These are phyloP conservation scores for Plasmodium ovale DNA, from an alignment of 169 alveolate species.

Conservation along the genomic window DNA sequence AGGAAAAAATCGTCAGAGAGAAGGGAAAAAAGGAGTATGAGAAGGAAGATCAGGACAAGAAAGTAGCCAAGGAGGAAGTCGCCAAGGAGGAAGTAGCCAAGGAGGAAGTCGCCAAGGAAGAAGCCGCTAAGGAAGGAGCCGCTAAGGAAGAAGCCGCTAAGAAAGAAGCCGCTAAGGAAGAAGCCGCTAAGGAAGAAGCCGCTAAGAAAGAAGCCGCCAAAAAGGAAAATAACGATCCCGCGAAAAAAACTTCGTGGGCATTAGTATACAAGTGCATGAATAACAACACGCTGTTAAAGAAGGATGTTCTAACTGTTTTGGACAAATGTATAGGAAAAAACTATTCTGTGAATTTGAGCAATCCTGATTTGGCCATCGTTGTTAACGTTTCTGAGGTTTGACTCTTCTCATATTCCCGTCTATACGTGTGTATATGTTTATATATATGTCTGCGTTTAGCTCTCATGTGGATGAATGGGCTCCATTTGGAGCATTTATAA, in stretches of 20 bases:
- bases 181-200: neutral
- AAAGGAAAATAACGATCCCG: neutral
- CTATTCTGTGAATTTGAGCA: conserved; percentile 78
- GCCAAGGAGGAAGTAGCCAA: conserved; percentile 4
- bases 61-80: neutral
- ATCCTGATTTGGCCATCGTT: conserved; percentile 81
- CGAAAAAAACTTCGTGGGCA: conserved; percentile 80
- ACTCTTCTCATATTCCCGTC: neutral
- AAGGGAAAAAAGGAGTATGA: neutral
- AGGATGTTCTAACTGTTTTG: conserved; percentile 77
- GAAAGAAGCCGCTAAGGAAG: neutral
- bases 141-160: neutral
- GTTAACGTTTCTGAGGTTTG: conserved; percentile 84
- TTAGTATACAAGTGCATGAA: conserved; percentile 79
- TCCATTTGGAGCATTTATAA: too few species aligned
- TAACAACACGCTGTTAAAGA: conserved; percentile 78
- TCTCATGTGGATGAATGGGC: too few species aligned
- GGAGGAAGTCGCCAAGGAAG: neutral
- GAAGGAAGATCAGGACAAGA: neutral
- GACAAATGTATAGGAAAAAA: conserved; percentile 79
- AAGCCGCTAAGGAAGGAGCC: neutral
- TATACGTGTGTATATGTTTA: neutral
- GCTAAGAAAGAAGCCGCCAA: neutral
- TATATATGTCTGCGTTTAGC: neutral
- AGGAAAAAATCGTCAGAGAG: neutral